These are phyloP conservation scores for Arthroderma uncinatum DNA, from an alignment of 2,329 filamentous ascomycete genomes.

Conservation along the genomic window DNA sequence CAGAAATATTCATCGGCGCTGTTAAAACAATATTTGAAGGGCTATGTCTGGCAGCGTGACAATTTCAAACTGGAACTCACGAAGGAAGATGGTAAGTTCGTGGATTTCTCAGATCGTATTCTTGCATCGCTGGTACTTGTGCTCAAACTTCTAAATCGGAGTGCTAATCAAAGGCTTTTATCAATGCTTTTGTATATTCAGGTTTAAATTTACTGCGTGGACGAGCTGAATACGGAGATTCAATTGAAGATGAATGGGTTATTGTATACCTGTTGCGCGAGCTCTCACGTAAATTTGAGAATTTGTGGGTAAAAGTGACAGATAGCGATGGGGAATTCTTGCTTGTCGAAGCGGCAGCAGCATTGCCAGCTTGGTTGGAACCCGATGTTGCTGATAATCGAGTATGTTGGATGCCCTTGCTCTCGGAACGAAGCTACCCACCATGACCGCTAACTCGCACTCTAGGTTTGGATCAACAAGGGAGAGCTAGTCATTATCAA, in stretches of 20 bases:
- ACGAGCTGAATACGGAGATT: slow-evolving; percentile 79
- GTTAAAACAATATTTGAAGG: slow-evolving; percentile 54
- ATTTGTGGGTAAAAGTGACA: slow-evolving; percentile 69
- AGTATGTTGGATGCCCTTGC: slow-evolving; percentile 26
- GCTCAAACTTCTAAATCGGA: not conserved
- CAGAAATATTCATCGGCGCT: slow-evolving; percentile 57
- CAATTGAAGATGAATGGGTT: slow-evolving; percentile 94
- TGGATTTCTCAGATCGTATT: not conserved
- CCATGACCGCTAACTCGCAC: not conserved
- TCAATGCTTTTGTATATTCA: slow-evolving; percentile 18
- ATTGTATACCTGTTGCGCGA: slow-evolving; percentile 81
- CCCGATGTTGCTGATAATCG: slow-evolving; percentile 81
- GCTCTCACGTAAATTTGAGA: slow-evolving; percentile 58
- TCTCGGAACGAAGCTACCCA: not conserved
- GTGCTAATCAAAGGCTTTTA: not conserved
- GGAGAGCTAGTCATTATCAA: slow-evolving; percentile 64
- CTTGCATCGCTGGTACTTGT: slow-evolving; percentile 7
- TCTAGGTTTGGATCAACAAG: slow-evolving; percentile 68
- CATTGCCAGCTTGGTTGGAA: slow-evolving; percentile 78
- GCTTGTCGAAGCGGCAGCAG: slow-evolving; percentile 82
- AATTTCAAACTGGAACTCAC: slow-evolving; percentile 56
- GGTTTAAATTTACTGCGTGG: slow-evolving; percentile 56
- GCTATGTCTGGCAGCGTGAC: slow-evolving; percentile 94
- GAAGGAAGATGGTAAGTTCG: slow-evolving; percentile 48
- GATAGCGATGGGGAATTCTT: slow-evolving; percentile 94